Evolutionary conservation across 805 yeast genomes (phyloP), one percentile per base, ranked within the genome.

Genomic region (Saccharomycopsis javanensis): DNA sequence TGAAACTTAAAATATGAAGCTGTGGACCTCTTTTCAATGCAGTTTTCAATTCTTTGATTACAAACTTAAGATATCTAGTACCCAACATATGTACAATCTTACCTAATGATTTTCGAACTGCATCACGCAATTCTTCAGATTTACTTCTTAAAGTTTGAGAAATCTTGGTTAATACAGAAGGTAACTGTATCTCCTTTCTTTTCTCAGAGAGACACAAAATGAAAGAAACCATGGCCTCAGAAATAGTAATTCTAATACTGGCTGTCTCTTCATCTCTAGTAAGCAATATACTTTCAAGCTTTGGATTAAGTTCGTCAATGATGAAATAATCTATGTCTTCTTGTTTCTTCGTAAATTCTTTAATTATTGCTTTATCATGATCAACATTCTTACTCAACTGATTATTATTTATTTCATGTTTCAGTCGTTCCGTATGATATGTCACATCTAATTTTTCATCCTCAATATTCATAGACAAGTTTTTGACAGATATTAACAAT

Each of bases 1-100:
- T 88, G 71, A 75, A 94, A 65, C 97, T 89, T 64, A 94, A 79
- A 58, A 94, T 89, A 70, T 94, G 99, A 55, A 90, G 80, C 67
- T 94, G 98, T 13, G 96, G 88, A 27, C 99, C 99, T 66, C 95
- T 77, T 4, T 85, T 78, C 55, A 92, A 74, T 0, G 97, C 95
- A 18, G 85, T 71, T 62, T 79, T 82, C 65, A 94, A 75, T 67
- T 94, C 98, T 58, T 79, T 79, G 25, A 94, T 71, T 53, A 94
- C 79, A 66, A 90, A 89, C 56, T 78, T 76, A 59, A 92, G 72
- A 67, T 90, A 90, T 23, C 71, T 68, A 0, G 96, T 76, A 1
- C 98, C 98, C 34, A 92, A 74, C 31, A 79, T 72, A 0, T 70
- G 64, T 1, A 86, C 75, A 52, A 90, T 81, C 61, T 78, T 79